Evolutionary conservation across 306 rosid genomes (phyloP), one percentile per base, ranked within the genome.

Genomic region (Cucumis hystrix): DNA sequence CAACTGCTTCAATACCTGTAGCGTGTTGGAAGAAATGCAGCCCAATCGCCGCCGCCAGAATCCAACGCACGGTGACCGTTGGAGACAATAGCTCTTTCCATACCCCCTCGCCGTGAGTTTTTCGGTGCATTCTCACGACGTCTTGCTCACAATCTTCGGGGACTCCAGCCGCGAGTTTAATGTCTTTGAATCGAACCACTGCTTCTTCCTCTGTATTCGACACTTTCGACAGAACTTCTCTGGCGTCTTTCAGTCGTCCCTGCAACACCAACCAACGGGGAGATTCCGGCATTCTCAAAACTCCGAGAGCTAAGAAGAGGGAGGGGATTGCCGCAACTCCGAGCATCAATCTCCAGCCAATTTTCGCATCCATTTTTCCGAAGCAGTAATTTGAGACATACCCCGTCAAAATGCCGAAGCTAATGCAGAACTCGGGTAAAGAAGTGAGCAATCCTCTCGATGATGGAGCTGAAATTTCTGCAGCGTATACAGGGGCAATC

Each of bases 271-370:
- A 61, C 99, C 99, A 95, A 43, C 99, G 86, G 8, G 99, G 99
- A 2, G 99, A 95, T 45, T 95, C 98, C 6, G 97, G 96, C 97
- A 95, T 83, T 65, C 49, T 60, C 10, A 90, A 76, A 64, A 92
- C 80, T 1, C 84, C 89, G 0, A 90, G 41, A 21, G 84, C 81
- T 49, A 95, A 76, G 3, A 25, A 79, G 37, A 90, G 52, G 4
- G 97, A 89, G 65, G 99, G 99, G 59, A 88, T 16, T 1, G 89
- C 93, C 8, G 95, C 96, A 12, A 88, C 7, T 6, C 97, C 97
- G 10, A 95, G 87, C 98, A 95, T 95, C 56, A 92, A 0, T 57
- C 98, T 87, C 98, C 97, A 95, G 1, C 97, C 98, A 58, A 95
- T 83, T 15, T 67, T 76, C 82, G 89, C 76, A 0, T 52, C 2